A percentile compares a stretch with the other conserved stretches of the same genome.
phyloP scores from a whole-genome alignment of 495 filamentous ascomycete species.

The Aspergillus taichungensis region DNA sequence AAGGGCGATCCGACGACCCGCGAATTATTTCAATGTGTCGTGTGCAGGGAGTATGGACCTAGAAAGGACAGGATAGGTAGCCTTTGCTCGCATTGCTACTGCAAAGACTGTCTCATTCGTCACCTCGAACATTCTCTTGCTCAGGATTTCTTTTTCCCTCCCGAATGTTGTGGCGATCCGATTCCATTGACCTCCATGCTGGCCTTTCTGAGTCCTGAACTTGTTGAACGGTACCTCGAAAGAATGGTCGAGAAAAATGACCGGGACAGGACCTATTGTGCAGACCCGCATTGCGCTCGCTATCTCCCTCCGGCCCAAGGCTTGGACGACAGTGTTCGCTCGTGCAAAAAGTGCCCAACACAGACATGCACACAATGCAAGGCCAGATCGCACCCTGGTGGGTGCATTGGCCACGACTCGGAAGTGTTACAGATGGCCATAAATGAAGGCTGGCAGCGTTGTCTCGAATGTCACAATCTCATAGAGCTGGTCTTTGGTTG shows the following conservation, averaged over 20 bases:
- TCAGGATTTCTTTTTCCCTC: conserved; percentile 29
- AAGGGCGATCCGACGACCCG: neutral
- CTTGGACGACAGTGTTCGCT: conserved; percentile 7
- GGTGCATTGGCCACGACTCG: conserved; percentile 11
- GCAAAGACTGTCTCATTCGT: conserved; percentile 18
- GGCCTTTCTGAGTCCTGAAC: conserved; percentile 7
- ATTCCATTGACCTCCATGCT: conserved; percentile 11
- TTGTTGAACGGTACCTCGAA: conserved; percentile 5
- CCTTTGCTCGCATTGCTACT: conserved; percentile 31
- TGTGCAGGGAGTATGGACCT: conserved; percentile 1
- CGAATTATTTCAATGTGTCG: conserved; percentile 3
- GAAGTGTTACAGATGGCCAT: conserved; percentile 16
- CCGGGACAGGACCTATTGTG: conserved; percentile 22
- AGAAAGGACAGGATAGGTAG: conserved; percentile 2
- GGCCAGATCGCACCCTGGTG: conserved; percentile 11
- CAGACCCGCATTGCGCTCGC: conserved; percentile 13
- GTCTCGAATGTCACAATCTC: conserved; percentile 17
- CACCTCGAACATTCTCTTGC: conserved; percentile 21
- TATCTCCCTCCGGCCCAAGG: conserved; percentile 14
- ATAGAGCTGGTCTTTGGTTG: conserved; percentile 15
- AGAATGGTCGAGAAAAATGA: conserved; percentile 20
- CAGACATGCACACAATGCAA: conserved; percentile 30
- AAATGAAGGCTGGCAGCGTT: conserved; percentile 20
- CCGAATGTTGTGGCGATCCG: conserved; percentile 26
- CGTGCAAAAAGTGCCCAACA: conserved; percentile 17